Evolutionary conservation across 108 stramenopile genomes (phyloP).

Genomic region (Cyclotella baltica): DNA sequence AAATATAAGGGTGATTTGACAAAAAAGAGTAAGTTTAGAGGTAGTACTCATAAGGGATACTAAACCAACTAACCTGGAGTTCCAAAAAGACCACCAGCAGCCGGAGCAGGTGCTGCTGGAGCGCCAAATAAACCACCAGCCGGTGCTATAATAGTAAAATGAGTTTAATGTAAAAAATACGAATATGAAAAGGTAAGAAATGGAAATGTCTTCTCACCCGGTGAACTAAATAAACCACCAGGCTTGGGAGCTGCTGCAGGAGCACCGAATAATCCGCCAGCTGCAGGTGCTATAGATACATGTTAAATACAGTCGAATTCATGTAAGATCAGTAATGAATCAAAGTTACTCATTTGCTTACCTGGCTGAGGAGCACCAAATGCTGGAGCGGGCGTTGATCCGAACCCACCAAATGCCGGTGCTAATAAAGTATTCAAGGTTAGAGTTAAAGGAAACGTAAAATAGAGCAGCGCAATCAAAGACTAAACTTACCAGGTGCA

Average conservation of each 20-base stretch:
- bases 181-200: background rate
- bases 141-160: background rate
- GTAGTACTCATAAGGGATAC: background rate
- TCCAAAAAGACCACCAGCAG: conserved; percentile 16
- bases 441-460: background rate
- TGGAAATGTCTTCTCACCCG: background rate
- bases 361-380: conserved; percentile 26
- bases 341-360: background rate
- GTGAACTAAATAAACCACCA: conserved; percentile 58
- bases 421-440: background rate
- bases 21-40: background rate
- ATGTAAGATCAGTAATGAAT: background rate
- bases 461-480: background rate
- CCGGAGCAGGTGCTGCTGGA: conserved; percentile 32
- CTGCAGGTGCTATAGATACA: conserved; percentile 26
- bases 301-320: background rate
- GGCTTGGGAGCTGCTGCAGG: conserved; percentile 54
- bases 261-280: conserved; percentile 44
- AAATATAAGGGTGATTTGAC: background rate
- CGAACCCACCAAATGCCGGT: conserved; percentile 53
- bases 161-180: background rate
- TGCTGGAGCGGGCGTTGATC: conserved; percentile 65
- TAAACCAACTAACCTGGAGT: background rate
- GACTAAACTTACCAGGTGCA: conserved; percentile 31
- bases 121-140: conserved; percentile 1